phyloP scores from a whole-genome alignment of 2,329 filamentous ascomycete species.

The Ceratocystis papillata region DNA sequence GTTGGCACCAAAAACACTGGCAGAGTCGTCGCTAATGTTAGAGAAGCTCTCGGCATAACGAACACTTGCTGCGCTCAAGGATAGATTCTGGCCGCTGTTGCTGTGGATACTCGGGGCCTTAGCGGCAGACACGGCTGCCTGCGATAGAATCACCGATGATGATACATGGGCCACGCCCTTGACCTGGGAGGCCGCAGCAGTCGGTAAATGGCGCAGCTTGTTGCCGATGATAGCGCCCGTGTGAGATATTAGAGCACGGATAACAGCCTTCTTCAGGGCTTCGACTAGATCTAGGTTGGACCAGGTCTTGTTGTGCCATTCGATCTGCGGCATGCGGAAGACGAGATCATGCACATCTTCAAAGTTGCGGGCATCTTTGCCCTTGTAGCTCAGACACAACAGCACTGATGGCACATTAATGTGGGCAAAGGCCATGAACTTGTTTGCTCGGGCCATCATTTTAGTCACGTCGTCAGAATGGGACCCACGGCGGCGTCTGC shows the following conservation, averaged over 20 bases:
- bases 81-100: conserved; percentile 25
- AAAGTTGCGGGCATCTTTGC: conserved; percentile 86
- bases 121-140: conserved; percentile 27
- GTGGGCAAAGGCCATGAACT: conserved; percentile 94
- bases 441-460: conserved; percentile 91
- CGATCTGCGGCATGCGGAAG: conserved; percentile 84
- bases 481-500: conserved; percentile 31
- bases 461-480: conserved; percentile 82
- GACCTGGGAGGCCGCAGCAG: conserved; percentile 52
- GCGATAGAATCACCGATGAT: conserved; percentile 46
- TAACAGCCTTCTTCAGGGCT: conserved; percentile 85
- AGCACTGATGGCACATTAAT: conserved; percentile 93
- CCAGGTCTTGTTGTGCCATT: conserved; percentile 99
- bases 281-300: conserved; percentile 91
- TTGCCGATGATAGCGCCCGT: conserved; percentile 95
- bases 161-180: conserved; percentile 54
- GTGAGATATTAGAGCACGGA: conserved; percentile 87
- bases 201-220: conserved; percentile 86
- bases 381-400: conserved; percentile 91
- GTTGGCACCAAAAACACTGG: conserved; percentile 40
- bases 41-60: conserved; percentile 37
- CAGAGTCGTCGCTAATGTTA: conserved; percentile 48
- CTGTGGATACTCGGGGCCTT: conserved; percentile 8
- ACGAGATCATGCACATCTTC: conserved; percentile 97
- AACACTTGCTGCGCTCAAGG: conserved; percentile 35